Evolutionary conservation across 164 flowering plant genomes (phyloP).

Genomic region (Chimonanthus praecox): DNA sequence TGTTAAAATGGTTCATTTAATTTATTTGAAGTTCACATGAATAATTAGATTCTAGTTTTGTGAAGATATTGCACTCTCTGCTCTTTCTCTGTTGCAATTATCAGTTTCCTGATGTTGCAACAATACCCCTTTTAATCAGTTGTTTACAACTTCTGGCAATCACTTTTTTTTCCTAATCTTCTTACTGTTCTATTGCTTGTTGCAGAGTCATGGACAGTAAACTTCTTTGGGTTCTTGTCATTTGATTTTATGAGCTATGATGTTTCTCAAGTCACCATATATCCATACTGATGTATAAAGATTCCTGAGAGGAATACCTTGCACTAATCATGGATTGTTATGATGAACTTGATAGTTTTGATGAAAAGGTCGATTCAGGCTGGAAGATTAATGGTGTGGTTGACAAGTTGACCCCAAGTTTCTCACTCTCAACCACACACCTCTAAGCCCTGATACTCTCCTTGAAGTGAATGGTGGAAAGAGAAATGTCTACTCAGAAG

Average conservation of each 20-base stretch:
- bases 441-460: slow-evolving; percentile 56
- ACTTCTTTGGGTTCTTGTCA: background rate
- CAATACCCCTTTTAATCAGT: background rate
- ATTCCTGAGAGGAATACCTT: background rate
- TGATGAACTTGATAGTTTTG: slow-evolving; percentile 23
- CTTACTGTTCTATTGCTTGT: background rate
- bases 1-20: too few relatives aligned
- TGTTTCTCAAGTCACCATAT: background rate
- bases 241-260: background rate
- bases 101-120: background rate
- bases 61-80: background rate
- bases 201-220: background rate
- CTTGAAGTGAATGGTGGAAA: slow-evolving; percentile 72
- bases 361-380: slow-evolving; percentile 28
- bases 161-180: background rate
- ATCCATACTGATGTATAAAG: background rate
- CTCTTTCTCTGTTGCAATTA: background rate
- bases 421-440: slow-evolving; percentile 69
- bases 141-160: background rate
- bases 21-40: too few relatives aligned
- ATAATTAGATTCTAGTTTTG: background rate
- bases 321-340: slow-evolving; percentile 31
- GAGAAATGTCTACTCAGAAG: slow-evolving; percentile 48
- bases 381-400: slow-evolving; percentile 40
- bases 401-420: slow-evolving; percentile 62